phyloP scores from a whole-genome alignment of 305 asterid species.

The Fraxinus paxiana region DNA sequence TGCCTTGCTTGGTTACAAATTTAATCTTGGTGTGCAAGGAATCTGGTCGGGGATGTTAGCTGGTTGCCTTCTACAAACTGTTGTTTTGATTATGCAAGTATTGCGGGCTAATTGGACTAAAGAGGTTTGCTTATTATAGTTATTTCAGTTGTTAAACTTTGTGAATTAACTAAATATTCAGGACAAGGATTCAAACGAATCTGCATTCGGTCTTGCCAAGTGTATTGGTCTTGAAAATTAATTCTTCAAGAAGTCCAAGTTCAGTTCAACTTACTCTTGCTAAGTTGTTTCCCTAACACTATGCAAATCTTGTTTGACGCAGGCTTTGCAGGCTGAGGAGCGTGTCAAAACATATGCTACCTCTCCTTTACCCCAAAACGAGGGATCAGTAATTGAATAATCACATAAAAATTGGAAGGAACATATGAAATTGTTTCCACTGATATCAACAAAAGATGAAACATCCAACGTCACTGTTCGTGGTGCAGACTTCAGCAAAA shows the following conservation, averaged over 20 bases:
- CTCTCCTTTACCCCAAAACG: slow-evolving; percentile 24
- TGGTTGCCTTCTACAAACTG: slow-evolving; percentile 60
- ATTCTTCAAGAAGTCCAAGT: neutral
- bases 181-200: neutral
- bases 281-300: neutral
- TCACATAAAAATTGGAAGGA: neutral
- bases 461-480: neutral
- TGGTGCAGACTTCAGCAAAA: neutral
- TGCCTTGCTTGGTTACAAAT: slow-evolving; percentile 57
- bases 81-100: slow-evolving; percentile 29
- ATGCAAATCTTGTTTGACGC: slow-evolving; percentile 20
- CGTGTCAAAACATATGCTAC: slow-evolving; percentile 34
- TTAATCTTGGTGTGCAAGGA: slow-evolving; percentile 61
- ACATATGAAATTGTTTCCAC: neutral
- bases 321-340: slow-evolving; percentile 54
- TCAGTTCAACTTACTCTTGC: neutral
- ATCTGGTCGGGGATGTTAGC: slow-evolving; percentile 70
- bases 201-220: neutral
- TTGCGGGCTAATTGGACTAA: slow-evolving; percentile 49
- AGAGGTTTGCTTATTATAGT: slow-evolving; percentile 36
- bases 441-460: neutral
- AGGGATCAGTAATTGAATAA: slow-evolving; percentile 22
- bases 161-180: neutral
- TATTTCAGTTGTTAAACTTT: neutral
- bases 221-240: slow-evolving; percentile 2